Percentiles rank a stretch among this genome's conserved stretches.
These are phyloP conservation scores for Mycena rebaudengoi DNA, from an alignment of 768 basidiomycete genomes.

Conservation along the genomic window DNA sequence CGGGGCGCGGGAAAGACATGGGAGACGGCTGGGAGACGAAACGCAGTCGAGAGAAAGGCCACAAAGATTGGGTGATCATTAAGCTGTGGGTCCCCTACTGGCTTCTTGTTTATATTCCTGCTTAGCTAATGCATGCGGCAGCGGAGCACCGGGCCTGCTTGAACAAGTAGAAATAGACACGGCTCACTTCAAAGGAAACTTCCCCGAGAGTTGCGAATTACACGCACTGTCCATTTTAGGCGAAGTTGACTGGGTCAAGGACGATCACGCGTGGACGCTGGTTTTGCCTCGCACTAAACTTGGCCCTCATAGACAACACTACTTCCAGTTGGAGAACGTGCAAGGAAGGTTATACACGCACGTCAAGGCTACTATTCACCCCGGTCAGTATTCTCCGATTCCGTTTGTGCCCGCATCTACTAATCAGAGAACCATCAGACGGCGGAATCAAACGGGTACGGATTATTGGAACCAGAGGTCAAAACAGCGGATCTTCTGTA, in stretches of 20 bases:
- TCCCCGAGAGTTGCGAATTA: slow-evolving; percentile 71
- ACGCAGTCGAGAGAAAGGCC: slow-evolving; percentile 78
- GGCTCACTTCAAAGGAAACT: slow-evolving; percentile 91
- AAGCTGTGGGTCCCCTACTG: slow-evolving; percentile 78
- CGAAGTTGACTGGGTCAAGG: slow-evolving; percentile 48
- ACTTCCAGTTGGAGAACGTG: slow-evolving; percentile 81
- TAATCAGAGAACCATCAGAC: no score
- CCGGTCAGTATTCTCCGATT: no score
- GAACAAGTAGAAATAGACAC: slow-evolving; percentile 91
- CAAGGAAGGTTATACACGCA: slow-evolving; percentile 74
- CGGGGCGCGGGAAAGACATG: slow-evolving; percentile 94
- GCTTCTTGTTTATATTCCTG: neutral
- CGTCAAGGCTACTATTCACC: slow-evolving; percentile 87
- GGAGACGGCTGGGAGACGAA: slow-evolving; percentile 99
- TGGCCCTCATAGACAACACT: slow-evolving; percentile 90
- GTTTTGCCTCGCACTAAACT: slow-evolving; percentile 83
- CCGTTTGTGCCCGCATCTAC: no score
- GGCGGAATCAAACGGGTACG: slow-evolving; percentile 96
- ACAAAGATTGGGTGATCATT: slow-evolving; percentile 92
- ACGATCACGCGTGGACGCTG: slow-evolving; percentile 70
- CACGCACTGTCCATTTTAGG: slow-evolving; percentile 46
- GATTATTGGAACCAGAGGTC: slow-evolving; percentile 65
- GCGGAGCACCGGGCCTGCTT: slow-evolving; percentile 79
- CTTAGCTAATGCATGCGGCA: slow-evolving; percentile 37
- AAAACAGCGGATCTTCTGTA: slow-evolving; percentile 1